Evolutionary conservation across 129 eudicot genomes (phyloP), one percentile per base, ranked within the genome.

Genomic region (Helianthus tuberosus): DNA sequence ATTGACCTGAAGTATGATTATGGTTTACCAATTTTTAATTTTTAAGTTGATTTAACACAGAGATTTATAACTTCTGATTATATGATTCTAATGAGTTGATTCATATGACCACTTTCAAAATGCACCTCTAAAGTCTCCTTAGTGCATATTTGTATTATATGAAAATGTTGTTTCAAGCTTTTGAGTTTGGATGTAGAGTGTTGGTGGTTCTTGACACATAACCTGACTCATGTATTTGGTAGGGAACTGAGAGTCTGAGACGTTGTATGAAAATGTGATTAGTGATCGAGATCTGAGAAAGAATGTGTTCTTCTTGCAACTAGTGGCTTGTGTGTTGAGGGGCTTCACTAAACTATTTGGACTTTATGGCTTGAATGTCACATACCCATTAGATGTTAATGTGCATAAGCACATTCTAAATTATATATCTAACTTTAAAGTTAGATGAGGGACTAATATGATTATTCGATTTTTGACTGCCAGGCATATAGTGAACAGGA

Each of bases 401-500:
- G 62, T n/a, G 9, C 15, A 10, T 4, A 15, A 69, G 7, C 59
- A 47, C 41, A 27, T 25, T 25, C 3, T 11, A 68, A 5, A 14
- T 32, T n/a, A n/a, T 13, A 13, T 29, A 32, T 75, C 41, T 43
- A 23, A 23, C 41, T 16, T 32, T 72, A 16, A 32, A 38, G 53
- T 62, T 60, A 8, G 5, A 32, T 8, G 4, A 44, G 9, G 11
- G 70, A 46, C 69, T 75, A 23, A 70, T 72, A 65, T 68, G 72
- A 48, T 48, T 23, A 54, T 61, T 11, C 16, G 49, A 14, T 46
- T 78, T 53, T 68, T 58, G 5, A 15, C 64, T 62, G 13, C 52
- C 84, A 94, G 98, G 98, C 97, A 94, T 82, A 71, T 88, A 23
- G 96, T 86, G 69, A 94, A 94, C 68, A 78, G 98, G 61, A 94